A percentile compares a stretch with the other conserved stretches of the same genome.
These are phyloP conservation scores for Diatrype stigma DNA, from an alignment of 2,329 filamentous ascomycete species.

Conservation along the genomic window DNA sequence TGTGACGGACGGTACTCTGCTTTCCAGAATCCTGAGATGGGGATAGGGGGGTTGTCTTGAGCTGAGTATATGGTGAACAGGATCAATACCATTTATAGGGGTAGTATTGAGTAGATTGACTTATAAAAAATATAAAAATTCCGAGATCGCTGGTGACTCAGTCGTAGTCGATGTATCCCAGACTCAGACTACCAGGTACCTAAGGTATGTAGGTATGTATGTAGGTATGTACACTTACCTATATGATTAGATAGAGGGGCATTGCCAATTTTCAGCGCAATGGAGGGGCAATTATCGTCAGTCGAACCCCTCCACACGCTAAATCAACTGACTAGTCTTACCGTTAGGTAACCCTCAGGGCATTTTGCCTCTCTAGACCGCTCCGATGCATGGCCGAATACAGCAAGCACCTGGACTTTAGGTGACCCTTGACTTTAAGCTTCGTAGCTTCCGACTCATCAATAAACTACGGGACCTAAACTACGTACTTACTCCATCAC, in stretches of 20 bases:
- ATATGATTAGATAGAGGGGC: neutral
- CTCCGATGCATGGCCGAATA: constrained; percentile 12
- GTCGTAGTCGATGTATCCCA: constrained; percentile 3
- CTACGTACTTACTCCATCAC: no score
- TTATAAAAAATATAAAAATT: no score
- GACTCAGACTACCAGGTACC: no score
- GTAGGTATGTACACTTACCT: neutral
- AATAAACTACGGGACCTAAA: no score
- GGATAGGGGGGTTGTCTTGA: neutral
- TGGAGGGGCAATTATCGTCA: constrained; percentile 16
- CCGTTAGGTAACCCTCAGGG: neutral
- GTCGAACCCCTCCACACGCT: neutral
- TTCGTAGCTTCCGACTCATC: no score
- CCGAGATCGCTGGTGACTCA: constrained; percentile 17
- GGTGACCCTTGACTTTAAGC: neutral
- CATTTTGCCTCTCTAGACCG: constrained; percentile 21
- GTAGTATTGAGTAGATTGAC: no score
- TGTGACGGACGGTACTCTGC: neutral
- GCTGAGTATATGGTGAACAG: neutral
- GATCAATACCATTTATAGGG: no score
- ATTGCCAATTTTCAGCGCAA: neutral
- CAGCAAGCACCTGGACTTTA: constrained; percentile 12
- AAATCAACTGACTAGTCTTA: neutral
- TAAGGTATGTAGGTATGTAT: no score
- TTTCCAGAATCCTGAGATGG: neutral